phyloP scores from a whole-genome alignment of 78 protist genomes.

The Planoprotostelium fungivorum region DNA sequence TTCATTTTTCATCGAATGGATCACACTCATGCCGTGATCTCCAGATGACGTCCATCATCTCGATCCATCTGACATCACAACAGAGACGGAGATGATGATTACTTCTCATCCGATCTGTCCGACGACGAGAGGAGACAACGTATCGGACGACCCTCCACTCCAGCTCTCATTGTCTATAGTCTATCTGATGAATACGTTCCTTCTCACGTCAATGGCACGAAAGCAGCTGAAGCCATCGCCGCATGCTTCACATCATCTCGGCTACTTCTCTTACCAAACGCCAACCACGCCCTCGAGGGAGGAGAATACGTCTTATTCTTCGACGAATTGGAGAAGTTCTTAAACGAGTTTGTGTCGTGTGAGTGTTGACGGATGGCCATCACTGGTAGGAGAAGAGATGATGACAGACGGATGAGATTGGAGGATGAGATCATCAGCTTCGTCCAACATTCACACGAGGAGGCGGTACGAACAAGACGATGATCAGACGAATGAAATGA shows the following conservation, averaged over 20 bases:
- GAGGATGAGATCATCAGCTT: too few relatives aligned
- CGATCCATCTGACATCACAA: too few relatives aligned
- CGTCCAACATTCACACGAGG: too few relatives aligned
- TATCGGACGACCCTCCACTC: background rate
- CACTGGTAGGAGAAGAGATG: too few relatives aligned
- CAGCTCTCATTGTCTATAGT: background rate
- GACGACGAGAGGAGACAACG: background rate
- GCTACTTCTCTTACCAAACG: background rate
- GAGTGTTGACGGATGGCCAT: too few relatives aligned
- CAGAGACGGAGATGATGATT: background rate
- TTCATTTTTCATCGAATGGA: background rate
- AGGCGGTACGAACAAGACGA: too few relatives aligned
- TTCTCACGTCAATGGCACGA: background rate
- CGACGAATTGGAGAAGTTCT: background rate
- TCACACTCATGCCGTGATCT: background rate
- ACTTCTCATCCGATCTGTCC: background rate
- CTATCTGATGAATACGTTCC: background rate
- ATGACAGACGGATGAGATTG: too few relatives aligned
- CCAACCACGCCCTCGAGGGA: background rate
- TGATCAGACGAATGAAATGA: too few relatives aligned
- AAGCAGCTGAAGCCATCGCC: background rate
- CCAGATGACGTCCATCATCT: background rate
- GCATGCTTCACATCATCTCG: background rate
- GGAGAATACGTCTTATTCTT: background rate
- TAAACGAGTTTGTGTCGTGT: too few relatives aligned